Conservation (phyloP, 2,329 filamentous ascomycete species). For the Hypoxylon rubiginosum region DNA sequence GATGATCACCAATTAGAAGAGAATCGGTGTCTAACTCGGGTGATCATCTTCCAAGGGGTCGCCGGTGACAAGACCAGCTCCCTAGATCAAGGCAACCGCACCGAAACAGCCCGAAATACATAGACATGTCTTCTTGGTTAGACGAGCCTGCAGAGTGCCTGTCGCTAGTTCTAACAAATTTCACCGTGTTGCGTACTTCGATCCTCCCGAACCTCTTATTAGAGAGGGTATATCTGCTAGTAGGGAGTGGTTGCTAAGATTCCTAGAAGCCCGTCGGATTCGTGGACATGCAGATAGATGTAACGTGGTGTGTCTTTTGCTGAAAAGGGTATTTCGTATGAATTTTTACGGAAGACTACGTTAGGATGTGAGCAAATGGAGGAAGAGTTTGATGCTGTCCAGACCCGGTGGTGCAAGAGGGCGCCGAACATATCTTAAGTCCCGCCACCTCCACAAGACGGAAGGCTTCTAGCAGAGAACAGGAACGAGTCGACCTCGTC, state of each 20-base stretch:
- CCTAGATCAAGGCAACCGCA: neutral
- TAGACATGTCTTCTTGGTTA: conserved; percentile 5
- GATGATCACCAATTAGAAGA: neutral
- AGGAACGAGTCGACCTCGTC: neutral
- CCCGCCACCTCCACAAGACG: conserved; percentile 3
- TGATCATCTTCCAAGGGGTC: neutral
- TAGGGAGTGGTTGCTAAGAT: neutral
- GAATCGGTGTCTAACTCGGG: conserved; percentile 4
- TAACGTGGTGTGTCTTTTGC: neutral
- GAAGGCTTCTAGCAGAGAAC: conserved; percentile 23
- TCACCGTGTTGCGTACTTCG: conserved; percentile 12
- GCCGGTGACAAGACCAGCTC: neutral
- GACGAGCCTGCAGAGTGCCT: conserved; percentile 19
- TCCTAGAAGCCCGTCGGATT: neutral
- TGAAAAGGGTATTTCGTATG: neutral
- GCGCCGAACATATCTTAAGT: conserved; percentile 5
- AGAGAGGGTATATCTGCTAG: conserved; percentile 2
- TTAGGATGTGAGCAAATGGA: neutral
- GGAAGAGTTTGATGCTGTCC: conserved; percentile 3
- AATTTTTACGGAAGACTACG: conserved; percentile 1
- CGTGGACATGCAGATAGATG: conserved; percentile 10
- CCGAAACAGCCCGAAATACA: conserved; percentile 2
- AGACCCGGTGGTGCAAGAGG: conserved; percentile 20
- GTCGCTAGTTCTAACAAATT: neutral
- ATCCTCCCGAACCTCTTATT: neutral